These are phyloP conservation scores for Heliosperma pusillum DNA, from an alignment of 148 eudicot genomes.

Conservation along the genomic window DNA sequence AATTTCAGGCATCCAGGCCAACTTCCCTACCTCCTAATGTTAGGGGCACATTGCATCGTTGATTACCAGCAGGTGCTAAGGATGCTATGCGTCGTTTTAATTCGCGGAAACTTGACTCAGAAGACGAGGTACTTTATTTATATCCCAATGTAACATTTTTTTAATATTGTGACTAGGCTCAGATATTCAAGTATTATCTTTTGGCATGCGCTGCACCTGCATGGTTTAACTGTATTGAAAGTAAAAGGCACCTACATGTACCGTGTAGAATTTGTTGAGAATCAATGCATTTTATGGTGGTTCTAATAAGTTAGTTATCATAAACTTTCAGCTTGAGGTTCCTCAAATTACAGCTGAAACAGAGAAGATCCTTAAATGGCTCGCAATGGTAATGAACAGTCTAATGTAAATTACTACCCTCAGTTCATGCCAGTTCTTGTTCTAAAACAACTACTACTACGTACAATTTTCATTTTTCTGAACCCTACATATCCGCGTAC, in stretches of 20 bases:
- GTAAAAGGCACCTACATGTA: too few relatives aligned
- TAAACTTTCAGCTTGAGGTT: constrained; percentile 50
- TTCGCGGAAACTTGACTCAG: constrained; percentile 39
- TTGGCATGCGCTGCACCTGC: too few relatives aligned
- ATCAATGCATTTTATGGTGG: constrained; percentile 5
- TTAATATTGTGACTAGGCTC: too few relatives aligned
- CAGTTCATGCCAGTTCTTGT: background rate
- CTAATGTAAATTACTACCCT: constrained; percentile 48
- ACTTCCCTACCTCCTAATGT: constrained; percentile 72
- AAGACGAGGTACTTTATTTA: constrained; percentile 48
- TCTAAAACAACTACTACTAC: too few relatives aligned
- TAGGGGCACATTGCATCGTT: constrained; percentile 73
- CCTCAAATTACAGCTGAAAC: constrained; percentile 86
- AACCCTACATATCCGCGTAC: background rate
- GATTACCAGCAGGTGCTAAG: constrained; percentile 70
- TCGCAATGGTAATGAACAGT: constrained; percentile 82
- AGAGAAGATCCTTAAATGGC: constrained; percentile 91
- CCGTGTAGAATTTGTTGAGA: background rate
- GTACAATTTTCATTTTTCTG: background rate
- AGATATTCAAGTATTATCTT: background rate
- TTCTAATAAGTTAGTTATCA: background rate
- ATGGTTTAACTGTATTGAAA: background rate
- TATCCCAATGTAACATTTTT: background rate
- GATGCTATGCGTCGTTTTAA: constrained; percentile 60
- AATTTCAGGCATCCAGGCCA: too few relatives aligned